Percentiles rank a stretch among this genome's conserved stretches.
Evolutionary conservation across 345 rosid species (phyloP).

Genomic region (Abelmoschus esculentus): DNA sequence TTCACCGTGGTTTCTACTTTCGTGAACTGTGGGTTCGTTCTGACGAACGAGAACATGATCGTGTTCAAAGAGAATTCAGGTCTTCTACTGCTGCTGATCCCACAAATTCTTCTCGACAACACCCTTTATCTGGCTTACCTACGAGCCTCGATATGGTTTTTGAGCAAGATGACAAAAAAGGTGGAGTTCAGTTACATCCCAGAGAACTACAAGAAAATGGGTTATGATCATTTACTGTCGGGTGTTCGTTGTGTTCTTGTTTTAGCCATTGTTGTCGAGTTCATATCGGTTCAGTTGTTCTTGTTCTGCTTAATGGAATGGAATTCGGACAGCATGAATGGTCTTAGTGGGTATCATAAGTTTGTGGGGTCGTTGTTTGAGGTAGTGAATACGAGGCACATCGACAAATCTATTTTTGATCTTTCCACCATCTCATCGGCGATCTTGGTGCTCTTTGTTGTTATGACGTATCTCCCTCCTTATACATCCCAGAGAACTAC

Average conservation of each 20-base stretch:
- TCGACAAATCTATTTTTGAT: conserved; percentile 40
- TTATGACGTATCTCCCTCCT: too few relatives aligned
- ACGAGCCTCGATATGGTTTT: conserved; percentile 23
- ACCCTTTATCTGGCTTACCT: conserved; percentile 15
- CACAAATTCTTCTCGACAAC: conserved; percentile 30
- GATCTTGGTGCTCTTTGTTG: conserved; percentile 42
- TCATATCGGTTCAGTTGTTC: conserved; percentile 14
- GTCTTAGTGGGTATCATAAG: conserved; percentile 18
- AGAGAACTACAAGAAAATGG: conserved; percentile 8
- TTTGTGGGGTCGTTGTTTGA: conserved; percentile 18
- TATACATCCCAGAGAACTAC: conserved; percentile 14
- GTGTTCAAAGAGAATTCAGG: conserved; percentile 33
- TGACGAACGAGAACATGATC: conserved; percentile 52
- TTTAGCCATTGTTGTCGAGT: conserved; percentile 19
- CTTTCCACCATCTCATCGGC: conserved; percentile 52
- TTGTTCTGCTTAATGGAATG: conserved; percentile 32
- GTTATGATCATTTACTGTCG: conserved; percentile 18
- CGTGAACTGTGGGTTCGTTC: conserved; percentile 41
- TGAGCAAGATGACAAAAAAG: conserved; percentile 14
- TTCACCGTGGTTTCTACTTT: conserved; percentile 39
- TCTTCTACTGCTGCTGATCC: conserved; percentile 31
- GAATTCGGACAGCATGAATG: conserved; percentile 18
- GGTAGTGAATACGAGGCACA: conserved; percentile 27
- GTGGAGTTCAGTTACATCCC: conserved; percentile 15
- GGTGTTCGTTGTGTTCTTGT: background rate